Percentiles rank a stretch among this genome's conserved stretches.
Evolutionary conservation across 805 yeast species (phyloP).

Genomic region (Pichia deserticola): DNA sequence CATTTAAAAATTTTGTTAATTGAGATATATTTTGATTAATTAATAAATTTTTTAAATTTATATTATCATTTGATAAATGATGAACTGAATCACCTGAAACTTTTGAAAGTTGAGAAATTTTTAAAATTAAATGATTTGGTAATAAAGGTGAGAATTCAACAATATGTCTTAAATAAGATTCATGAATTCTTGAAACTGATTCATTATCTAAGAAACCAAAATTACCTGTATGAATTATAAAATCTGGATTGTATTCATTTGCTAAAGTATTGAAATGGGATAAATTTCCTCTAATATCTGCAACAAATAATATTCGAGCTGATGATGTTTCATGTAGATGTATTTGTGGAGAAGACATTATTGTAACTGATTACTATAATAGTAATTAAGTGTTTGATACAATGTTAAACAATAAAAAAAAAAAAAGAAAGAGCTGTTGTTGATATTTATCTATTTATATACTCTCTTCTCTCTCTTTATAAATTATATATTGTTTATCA

Average conservation of each 20-base stretch:
- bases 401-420: no score
- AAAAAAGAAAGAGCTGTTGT: no score
- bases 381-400: no score
- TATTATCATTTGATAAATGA: constrained; percentile 31
- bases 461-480: no score
- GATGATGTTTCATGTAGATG: neutral
- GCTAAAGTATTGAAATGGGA: constrained; percentile 45
- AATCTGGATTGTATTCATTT: constrained; percentile 36
- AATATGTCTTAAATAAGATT: constrained; percentile 53
- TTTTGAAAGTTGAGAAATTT: constrained; percentile 46
- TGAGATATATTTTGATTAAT: constrained; percentile 41
- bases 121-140: constrained; percentile 39
- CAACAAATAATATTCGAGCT: constrained; percentile 26
- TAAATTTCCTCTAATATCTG: constrained; percentile 51
- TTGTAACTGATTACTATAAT: neutral
- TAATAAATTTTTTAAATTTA: constrained; percentile 30
- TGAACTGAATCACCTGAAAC: constrained; percentile 36
- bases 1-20: constrained; percentile 40
- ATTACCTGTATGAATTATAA: constrained; percentile 66
- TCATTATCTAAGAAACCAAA: constrained; percentile 67
- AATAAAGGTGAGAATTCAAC: constrained; percentile 60
- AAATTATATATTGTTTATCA: no score
- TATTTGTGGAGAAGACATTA: neutral
- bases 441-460: no score
- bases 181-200: constrained; percentile 47